These are phyloP conservation scores for Gonium pectorale DNA, from an alignment of 139 green algal genomes.

Conservation along the genomic window DNA sequence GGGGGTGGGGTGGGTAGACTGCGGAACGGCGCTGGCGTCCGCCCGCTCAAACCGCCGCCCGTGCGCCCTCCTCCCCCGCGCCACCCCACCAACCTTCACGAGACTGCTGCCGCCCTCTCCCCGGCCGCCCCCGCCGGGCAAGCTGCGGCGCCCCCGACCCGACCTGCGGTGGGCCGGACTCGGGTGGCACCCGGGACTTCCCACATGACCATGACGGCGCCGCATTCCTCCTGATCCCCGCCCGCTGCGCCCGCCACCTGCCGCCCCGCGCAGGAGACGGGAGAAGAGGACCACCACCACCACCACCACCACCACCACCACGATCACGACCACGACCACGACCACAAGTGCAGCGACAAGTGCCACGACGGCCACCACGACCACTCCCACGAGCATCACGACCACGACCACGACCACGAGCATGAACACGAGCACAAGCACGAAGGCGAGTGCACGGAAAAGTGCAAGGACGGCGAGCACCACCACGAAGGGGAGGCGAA, in stretches of 20 bases:
- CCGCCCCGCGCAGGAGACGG: not conserved
- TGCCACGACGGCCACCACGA: slow-evolving; percentile 23
- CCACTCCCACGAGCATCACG: slow-evolving; percentile 21
- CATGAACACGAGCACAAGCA: slow-evolving; percentile 45
- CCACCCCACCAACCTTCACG: too few relatives aligned
- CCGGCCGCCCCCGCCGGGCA: too few relatives aligned
- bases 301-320: slow-evolving; percentile 35
- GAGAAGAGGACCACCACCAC: slow-evolving; percentile 44
- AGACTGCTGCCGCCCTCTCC: too few relatives aligned
- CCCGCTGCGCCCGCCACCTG: too few relatives aligned
- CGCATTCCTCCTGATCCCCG: not conserved
- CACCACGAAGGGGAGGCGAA: not conserved
- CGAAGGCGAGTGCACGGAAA: slow-evolving; percentile 3
- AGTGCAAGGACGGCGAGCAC: slow-evolving; percentile 17
- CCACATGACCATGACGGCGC: too few relatives aligned
- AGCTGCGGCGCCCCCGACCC: too few relatives aligned
- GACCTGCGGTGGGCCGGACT: too few relatives aligned
- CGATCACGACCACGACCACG: slow-evolving; percentile 35
- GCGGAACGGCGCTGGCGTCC: too few relatives aligned
- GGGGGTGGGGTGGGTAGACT: too few relatives aligned
- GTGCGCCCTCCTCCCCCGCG: too few relatives aligned
- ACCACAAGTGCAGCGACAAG: slow-evolving; percentile 6
- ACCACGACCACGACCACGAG: slow-evolving; percentile 27
- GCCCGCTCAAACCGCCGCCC: too few relatives aligned
- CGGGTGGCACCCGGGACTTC: too few relatives aligned